A percentile compares a stretch with the other conserved stretches of the same genome.
These are phyloP conservation scores for Rubia yunnanensis DNA, from an alignment of 257 asterid species.

Conservation along the genomic window DNA sequence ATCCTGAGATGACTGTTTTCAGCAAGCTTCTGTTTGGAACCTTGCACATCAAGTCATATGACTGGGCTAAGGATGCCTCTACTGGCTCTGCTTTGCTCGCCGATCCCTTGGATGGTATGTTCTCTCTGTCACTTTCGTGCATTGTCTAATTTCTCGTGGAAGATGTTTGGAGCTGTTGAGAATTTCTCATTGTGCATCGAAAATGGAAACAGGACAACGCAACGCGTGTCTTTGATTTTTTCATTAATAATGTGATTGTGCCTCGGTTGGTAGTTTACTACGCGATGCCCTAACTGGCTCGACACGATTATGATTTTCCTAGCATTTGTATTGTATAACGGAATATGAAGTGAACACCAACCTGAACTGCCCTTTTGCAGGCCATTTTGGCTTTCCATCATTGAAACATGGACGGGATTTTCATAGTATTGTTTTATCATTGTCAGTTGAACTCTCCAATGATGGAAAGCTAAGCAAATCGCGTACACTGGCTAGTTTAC, in stretches of 20 bases:
- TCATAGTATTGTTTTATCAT: too few species aligned
- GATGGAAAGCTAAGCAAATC: too few species aligned
- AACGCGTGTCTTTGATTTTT: background rate
- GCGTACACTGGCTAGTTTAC: too few species aligned
- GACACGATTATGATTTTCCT: background rate
- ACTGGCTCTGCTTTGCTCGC: conserved; percentile 15
- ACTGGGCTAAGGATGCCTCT: conserved; percentile 41
- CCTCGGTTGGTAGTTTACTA: background rate
- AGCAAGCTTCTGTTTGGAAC: conserved; percentile 85
- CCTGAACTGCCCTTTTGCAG: conserved; percentile 14
- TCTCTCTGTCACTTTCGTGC: background rate
- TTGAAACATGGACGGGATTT: too few species aligned
- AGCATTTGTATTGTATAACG: background rate
- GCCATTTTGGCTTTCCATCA: conserved; percentile 13
- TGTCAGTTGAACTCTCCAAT: too few species aligned
- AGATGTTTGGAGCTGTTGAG: too few species aligned
- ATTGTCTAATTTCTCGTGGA: background rate
- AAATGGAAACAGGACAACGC: background rate
- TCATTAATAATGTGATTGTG: background rate
- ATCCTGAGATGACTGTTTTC: conserved; percentile 94
- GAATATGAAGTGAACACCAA: background rate
- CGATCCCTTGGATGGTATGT: conserved; percentile 29
- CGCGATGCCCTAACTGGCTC: background rate
- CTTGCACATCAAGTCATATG: conserved; percentile 75
- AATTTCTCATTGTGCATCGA: too few species aligned